phyloP scores from a whole-genome alignment of 2,329 filamentous ascomycete species.

The Talaromyces sp. region DNA sequence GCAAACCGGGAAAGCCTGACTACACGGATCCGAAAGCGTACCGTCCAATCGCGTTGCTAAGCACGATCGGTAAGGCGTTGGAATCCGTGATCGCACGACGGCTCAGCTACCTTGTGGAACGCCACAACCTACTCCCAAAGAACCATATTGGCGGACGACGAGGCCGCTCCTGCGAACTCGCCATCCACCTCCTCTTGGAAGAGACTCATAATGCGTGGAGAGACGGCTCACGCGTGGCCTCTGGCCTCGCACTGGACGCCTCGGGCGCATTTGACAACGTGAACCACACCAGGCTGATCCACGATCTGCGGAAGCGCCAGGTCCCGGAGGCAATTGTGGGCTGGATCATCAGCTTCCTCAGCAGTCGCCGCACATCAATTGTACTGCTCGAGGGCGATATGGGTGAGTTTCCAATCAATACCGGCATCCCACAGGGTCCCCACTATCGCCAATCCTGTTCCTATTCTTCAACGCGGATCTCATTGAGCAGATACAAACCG shows the following conservation, averaged over 20 bases:
- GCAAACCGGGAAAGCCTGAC: not conserved
- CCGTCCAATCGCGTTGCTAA: not conserved
- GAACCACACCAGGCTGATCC: not conserved
- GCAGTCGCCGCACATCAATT: slow-evolving; percentile 15
- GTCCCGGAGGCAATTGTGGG: not conserved
- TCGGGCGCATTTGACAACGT: not conserved
- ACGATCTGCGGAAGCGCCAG: not conserved
- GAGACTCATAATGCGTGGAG: not conserved
- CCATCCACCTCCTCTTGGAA: not conserved
- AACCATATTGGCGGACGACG: not conserved
- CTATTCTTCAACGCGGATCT: slow-evolving; percentile 30
- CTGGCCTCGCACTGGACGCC: slow-evolving; percentile 21
- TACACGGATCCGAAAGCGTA: not conserved
- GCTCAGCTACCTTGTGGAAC: not conserved
- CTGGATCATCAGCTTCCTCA: not conserved
- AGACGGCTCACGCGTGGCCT: not conserved
- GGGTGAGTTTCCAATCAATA: not conserved
- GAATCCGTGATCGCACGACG: not conserved
- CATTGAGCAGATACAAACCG: slow-evolving; percentile 23
- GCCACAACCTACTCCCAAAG: not conserved
- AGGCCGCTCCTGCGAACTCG: not conserved
- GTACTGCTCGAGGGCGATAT: not conserved
- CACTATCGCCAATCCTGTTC: slow-evolving; percentile 29
- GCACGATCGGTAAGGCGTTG: not conserved
- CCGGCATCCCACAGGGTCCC: slow-evolving; percentile 14